phyloP scores from a whole-genome alignment of 192 early-diverging fungal species.

The Neocallimastix lanati region DNA sequence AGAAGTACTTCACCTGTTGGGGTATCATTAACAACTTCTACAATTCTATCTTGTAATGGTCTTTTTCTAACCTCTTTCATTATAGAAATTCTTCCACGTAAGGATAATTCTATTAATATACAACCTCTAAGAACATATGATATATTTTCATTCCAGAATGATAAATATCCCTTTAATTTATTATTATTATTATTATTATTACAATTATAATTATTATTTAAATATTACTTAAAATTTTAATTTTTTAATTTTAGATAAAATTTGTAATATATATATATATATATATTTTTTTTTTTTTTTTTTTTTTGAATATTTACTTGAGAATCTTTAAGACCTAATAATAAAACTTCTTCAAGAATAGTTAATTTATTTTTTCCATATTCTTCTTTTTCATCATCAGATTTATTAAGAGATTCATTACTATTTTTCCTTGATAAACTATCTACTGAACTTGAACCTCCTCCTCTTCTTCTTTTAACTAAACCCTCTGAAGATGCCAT shows the following conservation, averaged over 20 bases:
- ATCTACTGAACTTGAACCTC: slow-evolving; percentile 2
- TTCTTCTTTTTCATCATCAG: slow-evolving; percentile 2
- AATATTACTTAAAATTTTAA: too few relatives aligned
- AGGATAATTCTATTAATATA: slow-evolving; percentile 90
- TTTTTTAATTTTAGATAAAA: too few relatives aligned
- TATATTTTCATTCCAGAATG: slow-evolving; percentile 99
- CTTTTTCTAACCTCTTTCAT: slow-evolving; percentile 61
- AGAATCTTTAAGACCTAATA: slow-evolving; percentile 84
- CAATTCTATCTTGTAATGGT: slow-evolving; percentile 59
- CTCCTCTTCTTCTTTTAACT: background rate
- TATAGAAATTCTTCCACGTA: slow-evolving; percentile 74
- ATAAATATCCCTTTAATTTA: slow-evolving; percentile 90
- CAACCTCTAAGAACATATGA: slow-evolving; percentile 87
- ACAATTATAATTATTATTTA: too few relatives aligned
- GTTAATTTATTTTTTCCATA: slow-evolving; percentile 41
- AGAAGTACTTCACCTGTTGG: slow-evolving; percentile 85
- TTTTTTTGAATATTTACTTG: slow-evolving; percentile 42
- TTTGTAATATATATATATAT: too few relatives aligned
- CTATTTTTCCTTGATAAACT: slow-evolving; percentile 2
- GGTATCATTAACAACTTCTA: slow-evolving; percentile 66
- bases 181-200: too few relatives aligned
- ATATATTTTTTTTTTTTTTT: too few relatives aligned
- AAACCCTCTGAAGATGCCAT: background rate
- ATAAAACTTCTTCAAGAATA: slow-evolving; percentile 87
- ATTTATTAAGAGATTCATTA: background rate